phyloP scores from a whole-genome alignment of 2,329 filamentous ascomycete genomes.

The Alternaria dauci region DNA sequence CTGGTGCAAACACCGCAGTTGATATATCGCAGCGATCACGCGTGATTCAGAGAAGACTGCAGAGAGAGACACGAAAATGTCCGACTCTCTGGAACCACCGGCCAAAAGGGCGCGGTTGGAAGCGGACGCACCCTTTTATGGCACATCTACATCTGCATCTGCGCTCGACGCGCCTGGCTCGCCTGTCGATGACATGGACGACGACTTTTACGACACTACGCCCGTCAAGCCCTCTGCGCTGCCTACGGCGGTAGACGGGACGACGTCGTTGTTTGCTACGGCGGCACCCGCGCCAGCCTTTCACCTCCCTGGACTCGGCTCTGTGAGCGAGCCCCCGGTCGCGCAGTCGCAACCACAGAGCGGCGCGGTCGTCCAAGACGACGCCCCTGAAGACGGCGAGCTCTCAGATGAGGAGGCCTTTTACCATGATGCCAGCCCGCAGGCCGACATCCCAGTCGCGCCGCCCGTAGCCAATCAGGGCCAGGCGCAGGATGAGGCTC shows the following conservation, averaged over 20 bases:
- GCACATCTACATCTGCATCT: constrained; percentile 40
- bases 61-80: constrained; percentile 40
- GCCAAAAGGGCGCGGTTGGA: constrained; percentile 53
- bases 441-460: constrained; percentile 17
- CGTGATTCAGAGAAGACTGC: constrained; percentile 36
- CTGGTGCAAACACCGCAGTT: constrained; percentile 40
- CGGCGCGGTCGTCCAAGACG: constrained; percentile 28
- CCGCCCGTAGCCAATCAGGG: constrained; percentile 31
- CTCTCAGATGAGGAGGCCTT: constrained; percentile 43
- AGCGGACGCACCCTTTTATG: constrained; percentile 48
- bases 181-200: constrained; percentile 51
- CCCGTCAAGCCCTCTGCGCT: constrained; percentile 40
- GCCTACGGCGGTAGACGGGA: constrained; percentile 27
- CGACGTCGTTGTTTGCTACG: constrained; percentile 28
- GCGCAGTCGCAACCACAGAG: constrained; percentile 27
- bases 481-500: constrained; percentile 31
- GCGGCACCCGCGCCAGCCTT: constrained; percentile 38
- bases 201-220: constrained; percentile 50
- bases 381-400: constrained; percentile 45
- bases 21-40: constrained; percentile 35
- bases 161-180: constrained; percentile 49
- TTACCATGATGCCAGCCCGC: constrained; percentile 37
- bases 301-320: constrained; percentile 49
- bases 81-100: constrained; percentile 50
- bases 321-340: constrained; percentile 34